phyloP scores from a whole-genome alignment of 1,284 basidiomycete genomes.

The Cutaneotrichosporon daszewskae region DNA sequence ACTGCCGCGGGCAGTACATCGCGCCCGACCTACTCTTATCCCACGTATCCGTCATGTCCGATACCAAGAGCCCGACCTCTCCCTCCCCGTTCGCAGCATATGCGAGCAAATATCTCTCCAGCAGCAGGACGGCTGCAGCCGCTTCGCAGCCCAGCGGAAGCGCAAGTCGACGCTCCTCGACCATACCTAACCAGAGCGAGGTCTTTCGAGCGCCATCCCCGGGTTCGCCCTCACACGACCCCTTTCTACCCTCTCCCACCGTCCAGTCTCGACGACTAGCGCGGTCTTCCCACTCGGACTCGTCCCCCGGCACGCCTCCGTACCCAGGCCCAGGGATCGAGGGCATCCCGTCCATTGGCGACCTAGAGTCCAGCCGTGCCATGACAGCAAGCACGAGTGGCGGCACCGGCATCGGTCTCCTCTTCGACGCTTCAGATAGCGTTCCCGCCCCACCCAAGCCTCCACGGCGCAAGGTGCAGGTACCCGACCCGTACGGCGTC shows the following conservation, averaged over 20 bases:
- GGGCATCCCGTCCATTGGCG: conserved; percentile 36
- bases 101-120: conserved; percentile 37
- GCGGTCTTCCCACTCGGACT: conserved; percentile 26
- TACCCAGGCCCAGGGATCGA: conserved; percentile 40
- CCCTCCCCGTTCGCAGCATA: conserved; percentile 36
- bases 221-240: conserved; percentile 36
- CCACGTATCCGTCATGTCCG: too few relatives aligned
- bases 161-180: conserved; percentile 11
- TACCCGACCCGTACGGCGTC: conserved; percentile 40
- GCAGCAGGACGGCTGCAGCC: conserved; percentile 14
- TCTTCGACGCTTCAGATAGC: conserved; percentile 20
- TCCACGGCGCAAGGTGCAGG: too few relatives aligned
- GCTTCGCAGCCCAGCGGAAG: conserved; percentile 6
- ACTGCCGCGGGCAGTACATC: too few relatives aligned
- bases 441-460: neutral
- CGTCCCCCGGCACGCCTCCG: conserved; percentile 34
- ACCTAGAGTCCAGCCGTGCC: conserved; percentile 7
- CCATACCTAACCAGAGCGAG: conserved; percentile 12
- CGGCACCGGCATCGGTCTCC: conserved; percentile 27
- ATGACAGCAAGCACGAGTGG: conserved; percentile 13
- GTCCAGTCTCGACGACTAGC: too few relatives aligned
- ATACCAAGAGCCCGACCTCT: too few relatives aligned
- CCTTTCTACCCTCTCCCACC: conserved; percentile 38
- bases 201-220: conserved; percentile 39
- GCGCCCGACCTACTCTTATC: too few relatives aligned